Conservation (phyloP, 2,329 filamentous ascomycete genomes). For the Cytospora chrysosperma region DNA sequence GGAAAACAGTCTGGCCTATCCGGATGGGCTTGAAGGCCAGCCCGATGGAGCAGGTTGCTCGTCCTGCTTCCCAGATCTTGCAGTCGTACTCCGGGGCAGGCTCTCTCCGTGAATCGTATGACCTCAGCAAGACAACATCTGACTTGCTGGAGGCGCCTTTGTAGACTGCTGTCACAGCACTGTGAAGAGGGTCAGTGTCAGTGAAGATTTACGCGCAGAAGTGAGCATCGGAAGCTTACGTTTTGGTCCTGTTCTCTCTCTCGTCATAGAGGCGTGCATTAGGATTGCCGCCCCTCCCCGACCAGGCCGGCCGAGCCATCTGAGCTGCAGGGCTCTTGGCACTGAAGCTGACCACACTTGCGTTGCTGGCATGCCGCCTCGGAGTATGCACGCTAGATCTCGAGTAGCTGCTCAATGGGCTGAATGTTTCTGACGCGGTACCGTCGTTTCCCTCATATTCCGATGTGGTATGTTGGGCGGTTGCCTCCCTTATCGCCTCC, state of each 20-base stretch:
- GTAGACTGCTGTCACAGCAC: conserved; percentile 87
- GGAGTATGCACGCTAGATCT: conserved; percentile 44
- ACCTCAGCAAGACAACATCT: conserved; percentile 74
- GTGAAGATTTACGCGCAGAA: conserved; percentile 9
- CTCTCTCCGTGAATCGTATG: conserved; percentile 93
- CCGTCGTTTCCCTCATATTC: conserved; percentile 82
- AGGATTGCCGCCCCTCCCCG: conserved; percentile 68
- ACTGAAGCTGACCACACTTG: conserved; percentile 80
- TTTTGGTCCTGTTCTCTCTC: conserved; percentile 83
- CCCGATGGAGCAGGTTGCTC: conserved; percentile 88
- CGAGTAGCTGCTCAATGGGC: conserved; percentile 41
- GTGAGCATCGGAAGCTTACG: conserved; percentile 56
- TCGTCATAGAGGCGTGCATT: conserved; percentile 86
- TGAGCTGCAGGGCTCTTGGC: conserved; percentile 61
- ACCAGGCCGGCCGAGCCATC: conserved; percentile 51
- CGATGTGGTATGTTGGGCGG: conserved; percentile 78
- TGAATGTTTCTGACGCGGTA: conserved; percentile 39
- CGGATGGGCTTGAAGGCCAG: conserved; percentile 95
- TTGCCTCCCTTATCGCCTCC: conserved; percentile 86
- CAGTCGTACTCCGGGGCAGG: conserved; percentile 88
- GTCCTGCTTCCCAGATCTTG: conserved; percentile 94
- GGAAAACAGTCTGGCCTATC: conserved; percentile 89
- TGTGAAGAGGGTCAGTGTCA: conserved; percentile 37
- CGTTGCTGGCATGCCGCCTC: conserved; percentile 68
- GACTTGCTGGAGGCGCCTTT: conserved; percentile 71